Evolutionary conservation across 768 basidiomycete species (phyloP).

Genomic region (Cystofilobasidium ferigula): DNA sequence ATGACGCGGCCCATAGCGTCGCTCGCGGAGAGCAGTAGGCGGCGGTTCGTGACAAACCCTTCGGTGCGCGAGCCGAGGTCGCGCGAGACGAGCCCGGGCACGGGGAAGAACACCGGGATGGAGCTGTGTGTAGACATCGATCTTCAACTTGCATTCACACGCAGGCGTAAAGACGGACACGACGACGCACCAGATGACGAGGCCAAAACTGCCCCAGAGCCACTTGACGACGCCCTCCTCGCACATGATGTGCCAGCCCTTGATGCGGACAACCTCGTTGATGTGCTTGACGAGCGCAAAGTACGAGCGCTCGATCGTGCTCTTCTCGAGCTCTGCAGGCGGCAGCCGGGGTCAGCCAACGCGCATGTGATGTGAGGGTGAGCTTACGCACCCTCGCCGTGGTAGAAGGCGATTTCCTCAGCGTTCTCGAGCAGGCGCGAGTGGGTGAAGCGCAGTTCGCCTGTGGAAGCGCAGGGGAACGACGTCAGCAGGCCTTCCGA

Average conservation of each 20-base stretch:
- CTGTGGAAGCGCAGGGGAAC: slow-evolving; percentile 42
- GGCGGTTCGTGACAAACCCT: slow-evolving; percentile 96
- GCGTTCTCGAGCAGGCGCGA: slow-evolving; percentile 79
- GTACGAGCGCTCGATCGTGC: slow-evolving; percentile 79
- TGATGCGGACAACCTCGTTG: slow-evolving; percentile 60
- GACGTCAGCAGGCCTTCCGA: background rate
- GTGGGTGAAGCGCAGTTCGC: slow-evolving; percentile 80
- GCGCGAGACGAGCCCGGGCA: slow-evolving; percentile 54
- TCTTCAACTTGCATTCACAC: no score
- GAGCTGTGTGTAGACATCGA: slow-evolving; percentile 47
- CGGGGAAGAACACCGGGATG: slow-evolving; percentile 80
- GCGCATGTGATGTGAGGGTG: background rate
- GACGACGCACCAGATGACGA: slow-evolving; percentile 38
- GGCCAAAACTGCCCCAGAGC: slow-evolving; percentile 88
- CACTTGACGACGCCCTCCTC: slow-evolving; percentile 94
- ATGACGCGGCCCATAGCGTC: slow-evolving; percentile 93
- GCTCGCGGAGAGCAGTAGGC: slow-evolving; percentile 67
- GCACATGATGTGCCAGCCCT: slow-evolving; percentile 80
- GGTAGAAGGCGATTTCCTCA: slow-evolving; percentile 48
- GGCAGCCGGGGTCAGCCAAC: slow-evolving; percentile 45
- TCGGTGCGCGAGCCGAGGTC: slow-evolving; percentile 57
- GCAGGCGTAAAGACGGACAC: no score
- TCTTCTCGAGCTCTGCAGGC: slow-evolving; percentile 84
- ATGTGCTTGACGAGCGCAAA: slow-evolving; percentile 74
- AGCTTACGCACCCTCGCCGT: background rate